Evolutionary conservation across 495 filamentous ascomycete species (phyloP), one percentile per base, ranked within the genome.

Genomic region (Haplographium delicatum): DNA sequence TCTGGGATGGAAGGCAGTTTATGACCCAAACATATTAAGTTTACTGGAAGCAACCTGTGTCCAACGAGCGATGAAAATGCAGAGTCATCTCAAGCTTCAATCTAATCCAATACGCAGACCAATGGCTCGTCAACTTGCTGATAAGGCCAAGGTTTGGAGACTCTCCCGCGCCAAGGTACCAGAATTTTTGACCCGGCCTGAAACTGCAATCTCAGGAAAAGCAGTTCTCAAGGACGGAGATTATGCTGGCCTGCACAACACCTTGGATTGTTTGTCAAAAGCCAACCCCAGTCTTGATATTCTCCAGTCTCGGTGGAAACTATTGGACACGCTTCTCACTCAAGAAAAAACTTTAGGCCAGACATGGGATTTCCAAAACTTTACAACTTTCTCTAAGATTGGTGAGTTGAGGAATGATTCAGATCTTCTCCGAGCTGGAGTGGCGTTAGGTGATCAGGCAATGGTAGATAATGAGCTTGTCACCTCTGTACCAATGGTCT

Each of bases 371-470:
- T 50, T 49, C 13, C 6, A 8, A n/a, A 30, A 19, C 13, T 58
- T 50, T 33, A 53, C 25, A 1, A 20, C 44, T 2, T 50, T 49
- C 26, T 22, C 42, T 10, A 38, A 44, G 23, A 46, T 61, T 16
- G 55, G 59, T 6, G 59, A 54, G 31, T 16, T 58, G 3, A 42
- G 54, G 23, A 48, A 58, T 26, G 59, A 61, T 47, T 13, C 23
- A 3, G 59, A 61, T 39, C 42, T 61, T n/a, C 5, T 10, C 15
- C 50, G 23, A 28, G 51, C 51, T 43, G 44, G 47, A 0, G 33
- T 58, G 0, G 33, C 20, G 5, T n/a, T 53, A 19, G 38, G 33
- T 10, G 44, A 55, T 20, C 47, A 48, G 30, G 35, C 34, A 25
- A n/a, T 41, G 0, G 52, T 53, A 2, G 44, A 24, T 1, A 25